Evolutionary conservation across 75 land plant species (phyloP), one percentile per base, ranked within the genome.

Genomic region (Sequoiadendron giganteum): DNA sequence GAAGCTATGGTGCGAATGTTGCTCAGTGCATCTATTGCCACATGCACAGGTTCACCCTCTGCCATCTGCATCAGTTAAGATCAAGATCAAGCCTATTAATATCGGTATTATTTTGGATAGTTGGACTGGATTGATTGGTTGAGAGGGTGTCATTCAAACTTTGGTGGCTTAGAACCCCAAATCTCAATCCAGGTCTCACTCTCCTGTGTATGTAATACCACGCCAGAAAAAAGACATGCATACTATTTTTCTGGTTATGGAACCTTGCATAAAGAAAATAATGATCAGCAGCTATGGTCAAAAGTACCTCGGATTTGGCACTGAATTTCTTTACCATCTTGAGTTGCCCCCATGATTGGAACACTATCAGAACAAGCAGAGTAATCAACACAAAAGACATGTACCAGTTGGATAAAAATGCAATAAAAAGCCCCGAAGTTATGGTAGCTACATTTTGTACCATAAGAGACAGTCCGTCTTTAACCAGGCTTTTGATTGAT

Each of bases 1-100:
- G 52, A 48, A 48, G 52, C 52, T 48, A 48, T 48, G 0, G 52
- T 48, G 9, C 52, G 10, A 8, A 7, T 48, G 52, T 91, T 91
- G 75, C 89, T 86, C 11, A 91, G 88, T 61, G 92, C 92, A 84
- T 91, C 92, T 83, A 42, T 89, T 1, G 92, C 92, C 81, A 90
- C 90, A 5, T 89, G 91, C 40, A 65, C 6, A 21, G 70, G 70
- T 65, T 65, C 28, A 65, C 28, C 21, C 70, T 25, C 4, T 65
- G 70, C 70, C 0, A 65, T 65, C 70, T 65, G 6, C 70, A 16
- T 5, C 70, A 65, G 19, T 65, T 65, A 65, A 65, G 28, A 18
- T 21, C 70, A 48, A 48, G 10, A 48, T 48, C 52, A 48, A 48
- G 10, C 52, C 52, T 48, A 48, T 8, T 48, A 48, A 65, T 21